A percentile compares a stretch with the other conserved stretches of the same genome.
Conservation (phyloP, 345 rosid species). For the Eutrema heterophyllum region DNA sequence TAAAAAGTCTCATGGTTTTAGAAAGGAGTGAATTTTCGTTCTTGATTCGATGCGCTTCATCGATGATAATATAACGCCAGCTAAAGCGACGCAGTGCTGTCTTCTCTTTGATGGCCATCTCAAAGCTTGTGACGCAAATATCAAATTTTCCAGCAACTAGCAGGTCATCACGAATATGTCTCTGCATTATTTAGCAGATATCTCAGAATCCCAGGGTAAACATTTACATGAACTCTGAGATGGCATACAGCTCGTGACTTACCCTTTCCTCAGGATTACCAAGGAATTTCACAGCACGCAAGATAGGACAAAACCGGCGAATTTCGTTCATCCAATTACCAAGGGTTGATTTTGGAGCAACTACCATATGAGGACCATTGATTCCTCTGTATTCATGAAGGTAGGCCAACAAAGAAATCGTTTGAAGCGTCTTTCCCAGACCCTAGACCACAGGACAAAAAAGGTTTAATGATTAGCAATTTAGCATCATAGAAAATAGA, state of each 20-base stretch:
- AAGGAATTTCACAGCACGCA: conserved; percentile 93
- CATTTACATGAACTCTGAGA: background rate
- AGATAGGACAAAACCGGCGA: conserved; percentile 84
- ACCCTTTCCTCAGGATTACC: conserved; percentile 99
- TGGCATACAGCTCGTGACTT: conserved; percentile 23
- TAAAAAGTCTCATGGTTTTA: conserved; percentile 92
- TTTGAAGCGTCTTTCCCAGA: conserved; percentile 97
- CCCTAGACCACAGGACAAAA: conserved; percentile 47
- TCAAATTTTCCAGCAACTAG: conserved; percentile 97
- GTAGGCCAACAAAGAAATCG: conserved; percentile 89
- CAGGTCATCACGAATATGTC: conserved; percentile 83
- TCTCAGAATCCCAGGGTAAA: background rate
- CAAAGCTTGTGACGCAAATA: conserved; percentile 97
- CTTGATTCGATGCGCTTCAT: conserved; percentile 98
- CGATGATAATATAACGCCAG: conserved; percentile 97
- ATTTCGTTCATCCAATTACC: conserved; percentile 99
- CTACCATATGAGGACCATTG: conserved; percentile 98
- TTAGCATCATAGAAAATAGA: background rate
- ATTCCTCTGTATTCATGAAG: conserved; percentile 95
- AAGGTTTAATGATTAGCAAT: background rate
- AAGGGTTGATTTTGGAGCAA: conserved; percentile 99
- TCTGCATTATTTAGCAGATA: conserved; percentile 40
- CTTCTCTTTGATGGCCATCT: conserved; percentile 99
- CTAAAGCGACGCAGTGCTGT: conserved; percentile 83
- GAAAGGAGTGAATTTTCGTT: conserved; percentile 98